Percentiles rank a stretch among this genome's conserved stretches.
Conservation (phyloP, 2,329 filamentous ascomycete species). For the Cladosporium sp. region DNA sequence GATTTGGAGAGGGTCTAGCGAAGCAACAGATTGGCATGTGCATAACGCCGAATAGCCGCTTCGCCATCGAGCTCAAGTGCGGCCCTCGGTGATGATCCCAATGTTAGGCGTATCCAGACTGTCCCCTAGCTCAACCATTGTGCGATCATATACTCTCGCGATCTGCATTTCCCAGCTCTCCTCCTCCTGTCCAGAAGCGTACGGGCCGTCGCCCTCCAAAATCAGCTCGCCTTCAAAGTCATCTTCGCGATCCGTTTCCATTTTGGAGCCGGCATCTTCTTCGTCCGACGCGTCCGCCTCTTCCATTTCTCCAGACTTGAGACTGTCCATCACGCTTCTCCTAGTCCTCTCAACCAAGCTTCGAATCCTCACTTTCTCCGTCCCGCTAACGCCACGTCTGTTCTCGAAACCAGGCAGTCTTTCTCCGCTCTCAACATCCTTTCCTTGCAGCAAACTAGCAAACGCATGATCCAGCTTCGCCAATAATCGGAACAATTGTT, state of each 20-base stretch:
- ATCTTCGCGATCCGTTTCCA: constrained; percentile 40
- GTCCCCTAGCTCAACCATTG: constrained; percentile 67
- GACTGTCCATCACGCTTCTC: constrained; percentile 61
- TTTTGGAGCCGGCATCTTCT: constrained; percentile 29
- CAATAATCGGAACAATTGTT: constrained; percentile 63
- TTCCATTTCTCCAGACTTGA: constrained; percentile 50
- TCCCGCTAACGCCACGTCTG: constrained; percentile 61
- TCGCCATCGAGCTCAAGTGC: constrained; percentile 12
- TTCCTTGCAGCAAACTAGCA: constrained; percentile 63
- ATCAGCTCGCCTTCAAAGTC: constrained; percentile 28
- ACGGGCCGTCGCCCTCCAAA: constrained; percentile 22
- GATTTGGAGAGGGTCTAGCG: no score
- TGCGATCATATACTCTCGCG: constrained; percentile 71
- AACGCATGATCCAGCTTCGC: constrained; percentile 80
- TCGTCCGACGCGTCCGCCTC: constrained; percentile 35
- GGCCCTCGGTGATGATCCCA: constrained; percentile 40
- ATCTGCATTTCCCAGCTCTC: constrained; percentile 59
- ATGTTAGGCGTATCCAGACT: constrained; percentile 49
- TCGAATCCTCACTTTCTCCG: constrained; percentile 82
- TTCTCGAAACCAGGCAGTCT: constrained; percentile 64
- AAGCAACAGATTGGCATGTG: no score
- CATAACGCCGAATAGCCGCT: neutral
- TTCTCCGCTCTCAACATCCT: constrained; percentile 59
- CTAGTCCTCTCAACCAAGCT: constrained; percentile 73
- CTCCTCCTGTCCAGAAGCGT: constrained; percentile 26